Percentiles rank a stretch among this genome's conserved stretches.
Conservation (phyloP, 305 asterid species). For the Plantago rigida region DNA sequence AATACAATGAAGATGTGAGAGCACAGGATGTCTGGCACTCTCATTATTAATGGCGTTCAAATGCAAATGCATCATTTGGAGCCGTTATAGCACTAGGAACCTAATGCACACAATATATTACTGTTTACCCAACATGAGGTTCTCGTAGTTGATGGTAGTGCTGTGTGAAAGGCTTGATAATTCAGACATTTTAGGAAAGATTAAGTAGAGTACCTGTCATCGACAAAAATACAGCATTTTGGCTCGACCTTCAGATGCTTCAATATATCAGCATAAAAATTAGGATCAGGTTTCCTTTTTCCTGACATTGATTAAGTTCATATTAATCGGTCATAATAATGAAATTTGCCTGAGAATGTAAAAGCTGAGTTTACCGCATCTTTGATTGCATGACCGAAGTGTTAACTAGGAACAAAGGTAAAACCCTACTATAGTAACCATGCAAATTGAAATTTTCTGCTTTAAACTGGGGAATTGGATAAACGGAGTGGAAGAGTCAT, state of each 20-base stretch:
- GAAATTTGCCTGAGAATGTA: background rate
- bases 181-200: background rate
- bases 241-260: conserved; percentile 65
- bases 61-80: no score
- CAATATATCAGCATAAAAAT: conserved; percentile 55
- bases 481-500: no score
- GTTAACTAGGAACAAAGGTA: background rate
- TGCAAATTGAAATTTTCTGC: background rate
- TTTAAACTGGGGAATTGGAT: no score
- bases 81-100: no score
- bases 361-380: background rate
- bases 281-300: conserved; percentile 86
- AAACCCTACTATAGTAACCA: background rate
- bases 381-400: background rate
- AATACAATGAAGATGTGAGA: no score
- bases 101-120: no score
- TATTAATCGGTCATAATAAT: background rate
- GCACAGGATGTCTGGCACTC: no score
- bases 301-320: conserved; percentile 39
- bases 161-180: background rate
- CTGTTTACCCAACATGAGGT: background rate
- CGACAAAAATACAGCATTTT: conserved; percentile 59
- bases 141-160: background rate
- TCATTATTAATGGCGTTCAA: no score
- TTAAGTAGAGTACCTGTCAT: conserved; percentile 59